Evolutionary conservation across 1,284 basidiomycete genomes (phyloP).

Genomic region (Grifola frondosa): DNA sequence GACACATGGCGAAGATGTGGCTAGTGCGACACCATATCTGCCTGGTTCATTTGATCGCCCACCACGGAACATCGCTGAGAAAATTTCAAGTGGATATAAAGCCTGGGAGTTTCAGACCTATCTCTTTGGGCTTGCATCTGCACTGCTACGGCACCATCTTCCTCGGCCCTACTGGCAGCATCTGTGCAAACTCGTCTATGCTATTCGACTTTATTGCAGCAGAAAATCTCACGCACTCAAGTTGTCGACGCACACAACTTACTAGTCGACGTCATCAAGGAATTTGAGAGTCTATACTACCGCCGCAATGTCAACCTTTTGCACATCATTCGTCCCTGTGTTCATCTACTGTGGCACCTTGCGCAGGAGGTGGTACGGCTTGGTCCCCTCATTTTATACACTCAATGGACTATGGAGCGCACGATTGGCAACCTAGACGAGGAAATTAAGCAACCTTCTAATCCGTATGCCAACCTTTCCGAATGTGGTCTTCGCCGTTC

Average conservation of each 20-base stretch:
- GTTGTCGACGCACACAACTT: conserved; percentile 10
- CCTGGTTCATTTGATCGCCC: conserved; percentile 25
- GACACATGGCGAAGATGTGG: conserved; percentile 9
- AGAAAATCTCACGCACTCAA: conserved; percentile 1
- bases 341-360: conserved; percentile 24
- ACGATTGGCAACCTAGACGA: conserved; percentile 25
- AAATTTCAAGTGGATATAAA: conserved; percentile 28
- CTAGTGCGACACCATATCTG: conserved; percentile 9
- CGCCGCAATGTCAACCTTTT: conserved; percentile 17
- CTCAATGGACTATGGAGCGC: conserved; percentile 28
- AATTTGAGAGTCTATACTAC: conserved; percentile 26
- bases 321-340: conserved; percentile 24
- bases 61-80: conserved; percentile 25
- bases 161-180: conserved; percentile 15
- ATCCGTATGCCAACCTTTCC: conserved; percentile 23
- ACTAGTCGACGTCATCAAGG: conserved; percentile 15
- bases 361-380: conserved; percentile 13
- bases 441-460: conserved; percentile 24
- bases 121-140: conserved; percentile 24
- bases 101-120: conserved; percentile 28
- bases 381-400: conserved; percentile 16
- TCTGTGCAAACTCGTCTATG: conserved; percentile 24
- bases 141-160: conserved; percentile 16
- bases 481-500: conserved; percentile 11
- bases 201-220: conserved; percentile 14